Base-by-base conservation (phyloP, 768 basidiomycete species). In the Lactifluus subvellereus region DNA sequence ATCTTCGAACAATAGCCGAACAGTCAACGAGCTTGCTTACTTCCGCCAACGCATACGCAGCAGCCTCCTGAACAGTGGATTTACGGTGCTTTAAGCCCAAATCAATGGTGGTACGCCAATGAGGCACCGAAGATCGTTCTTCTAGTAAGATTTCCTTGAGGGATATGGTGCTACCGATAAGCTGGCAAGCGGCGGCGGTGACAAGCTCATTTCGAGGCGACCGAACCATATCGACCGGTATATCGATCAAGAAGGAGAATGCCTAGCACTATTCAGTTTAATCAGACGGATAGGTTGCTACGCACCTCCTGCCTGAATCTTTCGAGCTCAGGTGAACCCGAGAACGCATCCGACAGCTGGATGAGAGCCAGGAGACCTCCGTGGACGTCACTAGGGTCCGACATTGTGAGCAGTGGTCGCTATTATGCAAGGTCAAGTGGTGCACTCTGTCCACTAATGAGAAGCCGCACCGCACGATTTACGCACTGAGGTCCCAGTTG, bases 351-450 rank as follows among this genome's bases (percentile, higher is more conserved):
- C 0, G 91, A 85, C 16, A 98, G 76, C 71, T 94, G 88, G 8
- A 81, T 79, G 30, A 98, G 77, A 1, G 83, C 85, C 27, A 86
- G 76, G n/a, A 98, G 74, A 9, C 81, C 86, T 2, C 96, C 96
- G 70, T 98, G 94, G 10, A 94, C 75, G 69, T 89, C 88, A 20
- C 79, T 76, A 13, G 77, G 63, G 72, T 97, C 94, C 22, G 82
- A 71, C 8, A 88, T 86, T 13, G 79, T 78, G 32, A 88, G 74
- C 6, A 92, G 73, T 37, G 73, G 72, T 2, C 77, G 76, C 90
- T 92, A 64, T 11, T 16, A 52, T 52, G 16, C 27, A 30, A 35
- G 48, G 48, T 57, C 47, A 58, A 60, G 37, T 6, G 6, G 49
- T 47, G 40, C 66, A 27, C 75, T 66, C 72, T 70, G 50, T 20